Conservation (phyloP, 257 asterid genomes). For the Phtheirospermum japonicum region DNA sequence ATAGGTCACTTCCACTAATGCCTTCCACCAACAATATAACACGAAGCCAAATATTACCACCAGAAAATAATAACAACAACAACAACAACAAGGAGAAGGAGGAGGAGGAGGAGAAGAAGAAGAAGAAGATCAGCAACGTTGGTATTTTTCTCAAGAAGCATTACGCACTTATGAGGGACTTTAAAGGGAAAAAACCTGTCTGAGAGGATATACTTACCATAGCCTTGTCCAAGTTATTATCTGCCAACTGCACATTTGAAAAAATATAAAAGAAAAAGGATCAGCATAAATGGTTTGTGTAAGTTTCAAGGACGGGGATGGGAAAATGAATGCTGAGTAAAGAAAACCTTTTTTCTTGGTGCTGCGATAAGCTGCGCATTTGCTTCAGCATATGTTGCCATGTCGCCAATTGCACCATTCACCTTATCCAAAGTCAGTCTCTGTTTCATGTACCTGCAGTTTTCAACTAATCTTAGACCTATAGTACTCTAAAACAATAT, state of each 20-base stretch:
- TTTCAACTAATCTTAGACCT: slow-evolving; percentile 27
- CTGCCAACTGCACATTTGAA: slow-evolving; percentile 66
- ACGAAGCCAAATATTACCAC: background rate
- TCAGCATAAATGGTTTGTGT: slow-evolving; percentile 25
- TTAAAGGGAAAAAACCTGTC: slow-evolving; percentile 3
- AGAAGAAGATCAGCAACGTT: too few relatives aligned
- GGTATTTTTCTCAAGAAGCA: too few relatives aligned
- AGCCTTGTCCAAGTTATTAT: slow-evolving; percentile 76
- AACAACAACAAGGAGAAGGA: too few relatives aligned
- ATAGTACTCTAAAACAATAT: background rate
- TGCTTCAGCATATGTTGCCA: slow-evolving; percentile 83
- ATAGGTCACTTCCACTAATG: background rate
- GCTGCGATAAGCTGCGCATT: slow-evolving; percentile 83
- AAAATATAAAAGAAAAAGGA: slow-evolving; percentile 27
- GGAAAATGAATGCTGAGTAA: slow-evolving; percentile 4
- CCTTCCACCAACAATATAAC: background rate
- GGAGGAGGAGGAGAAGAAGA: too few relatives aligned
- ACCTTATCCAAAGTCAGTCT: slow-evolving; percentile 89
- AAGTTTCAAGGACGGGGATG: slow-evolving; percentile 7
- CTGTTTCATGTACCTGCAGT: slow-evolving; percentile 87
- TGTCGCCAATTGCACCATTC: slow-evolving; percentile 85
- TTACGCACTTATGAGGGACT: too few relatives aligned
- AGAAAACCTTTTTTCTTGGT: slow-evolving; percentile 72
- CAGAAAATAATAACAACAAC: background rate
- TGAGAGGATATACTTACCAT: slow-evolving; percentile 51